Evolutionary conservation across 805 yeast species (phyloP), one percentile per base, ranked within the genome.

Genomic region (Pichia scutulata): DNA sequence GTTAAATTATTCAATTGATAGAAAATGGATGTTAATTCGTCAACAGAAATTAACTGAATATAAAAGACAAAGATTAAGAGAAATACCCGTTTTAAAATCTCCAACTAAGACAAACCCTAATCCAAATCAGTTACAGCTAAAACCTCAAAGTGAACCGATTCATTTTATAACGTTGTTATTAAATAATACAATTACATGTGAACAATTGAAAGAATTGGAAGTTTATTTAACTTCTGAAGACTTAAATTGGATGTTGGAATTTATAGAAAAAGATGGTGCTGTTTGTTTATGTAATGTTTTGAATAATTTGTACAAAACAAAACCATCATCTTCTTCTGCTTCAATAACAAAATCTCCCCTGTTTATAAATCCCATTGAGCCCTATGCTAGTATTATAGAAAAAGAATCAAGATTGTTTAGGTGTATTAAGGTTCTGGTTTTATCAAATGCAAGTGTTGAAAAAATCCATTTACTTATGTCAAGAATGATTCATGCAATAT

Each of bases 21-120:
- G 89, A 59, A 92, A 92, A 67, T 89, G 97, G 96, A 82, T 87
- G 84, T 74, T 90, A 56, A 84, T 90, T 40, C 81, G 85, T 56
- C 97, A 90, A 65, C 96, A 89, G 64, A 81, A 84, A 23, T 74
- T 87, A 43, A 78, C 90, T 7, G 97, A 89, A 60, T 73, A 73
- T 59, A 84, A 84, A 59, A 80, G 84, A 56, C 60, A 60, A 49
- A 57, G 64, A 33, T 40, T 62, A 43, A 54, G 51, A 25, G 52
- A 46, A 39, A 19, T 24, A 22, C 52, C 50, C 10, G 48, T 30
- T 2, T 28, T 33, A 3, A 45, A 36, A 33, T 43, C 47, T 8
- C 47, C 52, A 23, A n/a, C 48, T n/a, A 39, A 49, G 10, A 7
- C 37, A 26, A 18, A 45, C 26, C 25, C 41, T 41, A 50, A 53